Evolutionary conservation across 768 basidiomycete genomes (phyloP).

Genomic region (Amanita rubescens): DNA sequence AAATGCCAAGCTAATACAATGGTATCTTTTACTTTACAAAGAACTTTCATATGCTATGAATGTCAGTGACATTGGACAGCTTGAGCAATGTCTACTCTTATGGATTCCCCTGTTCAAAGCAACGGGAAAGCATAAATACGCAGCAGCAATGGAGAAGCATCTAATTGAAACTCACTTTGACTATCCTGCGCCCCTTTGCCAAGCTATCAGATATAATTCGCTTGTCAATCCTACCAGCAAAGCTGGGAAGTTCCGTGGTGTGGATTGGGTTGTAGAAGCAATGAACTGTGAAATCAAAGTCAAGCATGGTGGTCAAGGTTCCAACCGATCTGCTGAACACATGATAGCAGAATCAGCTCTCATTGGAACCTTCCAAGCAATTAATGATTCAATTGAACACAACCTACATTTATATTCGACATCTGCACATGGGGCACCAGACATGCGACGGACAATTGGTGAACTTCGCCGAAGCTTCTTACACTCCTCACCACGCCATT

Average conservation of each 20-base stretch:
- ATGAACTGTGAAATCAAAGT: conserved; percentile 24
- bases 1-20: conserved; percentile 16
- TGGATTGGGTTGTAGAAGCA: conserved; percentile 26
- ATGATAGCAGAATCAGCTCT: conserved; percentile 18
- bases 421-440: conserved; percentile 15
- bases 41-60: conserved; percentile 24
- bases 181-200: not conserved
- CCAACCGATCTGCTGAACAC: conserved; percentile 8
- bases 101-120: conserved; percentile 20
- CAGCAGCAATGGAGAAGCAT: not conserved
- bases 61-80: conserved; percentile 15
- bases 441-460: conserved; percentile 19
- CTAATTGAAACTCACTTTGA: conserved; percentile 1
- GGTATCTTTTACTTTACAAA: conserved; percentile 25
- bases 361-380: conserved; percentile 19
- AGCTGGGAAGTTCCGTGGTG: conserved; percentile 8
- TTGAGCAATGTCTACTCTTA: conserved; percentile 11
- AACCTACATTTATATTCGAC: conserved; percentile 18
- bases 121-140: conserved; percentile 22
- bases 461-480: conserved; percentile 7
- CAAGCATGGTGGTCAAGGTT: conserved; percentile 10
- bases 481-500: conserved; percentile 9
- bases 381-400: conserved; percentile 13
- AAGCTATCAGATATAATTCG: not conserved
- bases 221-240: conserved; percentile 12